Percentiles rank a stretch among this genome's conserved stretches.
These are phyloP conservation scores for Penicillium polonicum DNA, from an alignment of 2,329 filamentous ascomycete species.

Conservation along the genomic window DNA sequence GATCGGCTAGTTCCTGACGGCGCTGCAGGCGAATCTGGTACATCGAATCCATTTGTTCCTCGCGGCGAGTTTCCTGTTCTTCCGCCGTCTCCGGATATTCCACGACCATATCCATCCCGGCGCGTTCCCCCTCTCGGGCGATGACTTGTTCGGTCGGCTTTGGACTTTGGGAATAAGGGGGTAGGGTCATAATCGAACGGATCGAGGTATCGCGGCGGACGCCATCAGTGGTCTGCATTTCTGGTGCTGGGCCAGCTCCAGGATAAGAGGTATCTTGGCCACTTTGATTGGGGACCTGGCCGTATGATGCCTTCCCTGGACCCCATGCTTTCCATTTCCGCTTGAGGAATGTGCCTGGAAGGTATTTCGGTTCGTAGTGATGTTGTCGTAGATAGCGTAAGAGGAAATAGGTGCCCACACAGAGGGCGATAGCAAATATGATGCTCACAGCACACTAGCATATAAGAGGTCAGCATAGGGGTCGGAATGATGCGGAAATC, in stretches of 20 bases:
- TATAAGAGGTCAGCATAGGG: slow-evolving; percentile 8
- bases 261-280: slow-evolving; percentile 28
- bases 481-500: neutral
- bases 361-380: slow-evolving; percentile 51
- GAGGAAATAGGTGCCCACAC: slow-evolving; percentile 35
- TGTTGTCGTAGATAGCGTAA: slow-evolving; percentile 45
- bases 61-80: slow-evolving; percentile 73
- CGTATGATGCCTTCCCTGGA: slow-evolving; percentile 41
- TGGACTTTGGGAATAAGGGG: slow-evolving; percentile 73
- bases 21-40: slow-evolving; percentile 85
- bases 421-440: slow-evolving; percentile 33
- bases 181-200: slow-evolving; percentile 90
- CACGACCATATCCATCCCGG: slow-evolving; percentile 84
- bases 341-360: slow-evolving; percentile 53
- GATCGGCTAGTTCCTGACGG: slow-evolving; percentile 70
- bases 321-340: slow-evolving; percentile 54
- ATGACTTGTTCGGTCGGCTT: slow-evolving; percentile 77
- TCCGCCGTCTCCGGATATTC: slow-evolving; percentile 79
- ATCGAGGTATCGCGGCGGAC: slow-evolving; percentile 83
- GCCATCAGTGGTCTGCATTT: slow-evolving; percentile 31
- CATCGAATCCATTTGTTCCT: slow-evolving; percentile 87
- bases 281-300: slow-evolving; percentile 36
- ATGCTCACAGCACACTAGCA: slow-evolving; percentile 30
- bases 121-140: slow-evolving; percentile 85
- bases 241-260: slow-evolving; percentile 29